Evolutionary conservation across 768 basidiomycete genomes (phyloP), one percentile per base, ranked within the genome.

Genomic region (Naganishia antarctica): DNA sequence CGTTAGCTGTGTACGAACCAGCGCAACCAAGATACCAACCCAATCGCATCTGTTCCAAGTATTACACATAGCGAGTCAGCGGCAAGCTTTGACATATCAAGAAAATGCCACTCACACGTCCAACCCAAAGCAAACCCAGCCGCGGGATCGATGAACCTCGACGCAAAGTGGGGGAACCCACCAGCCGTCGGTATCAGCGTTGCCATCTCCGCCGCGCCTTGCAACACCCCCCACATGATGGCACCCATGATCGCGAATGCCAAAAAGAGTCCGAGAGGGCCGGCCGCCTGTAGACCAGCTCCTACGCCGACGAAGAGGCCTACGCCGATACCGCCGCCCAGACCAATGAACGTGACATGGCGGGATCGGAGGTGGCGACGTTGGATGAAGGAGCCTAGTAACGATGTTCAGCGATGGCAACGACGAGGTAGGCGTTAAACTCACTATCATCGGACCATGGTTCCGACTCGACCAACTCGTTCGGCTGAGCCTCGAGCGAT

Each of bases 261-360:
- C 9, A 84, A 71, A 59, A 84, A 71, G 0, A 80, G 70, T 12
- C 85, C 84, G 0, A 84, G 75, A 5, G 85, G 84, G 0, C 85
- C 85, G 5, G 81, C 84, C 29, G 79, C 79, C 0, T 80, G 78
- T 25, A 85, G 78, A 4, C 79, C 75, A 5, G 66, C 77, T 0
- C 83, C 85, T 3, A 82, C 81, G 5, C 83, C 82, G 15, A 86
- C 73, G 73, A 86, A 85, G 3, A 85, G 77, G 53, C 84, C 84
- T 1, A 83, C 84, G 18, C 84, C 83, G 45, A 74, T 71, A 0
- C 69, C 72, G 3, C 69, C 71, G 9, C 66, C 66, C 23, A 70
- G 41, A 63, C 69, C 69, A n/a, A 67, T 67, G 44, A 69, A 69
- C 9, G 68, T 53, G 40, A 60, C 49, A n/a, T 64, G 63, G 0